Evolutionary conservation across 2,329 filamentous ascomycete species (phyloP).

Genomic region (Verticillium nonalfalfae): DNA sequence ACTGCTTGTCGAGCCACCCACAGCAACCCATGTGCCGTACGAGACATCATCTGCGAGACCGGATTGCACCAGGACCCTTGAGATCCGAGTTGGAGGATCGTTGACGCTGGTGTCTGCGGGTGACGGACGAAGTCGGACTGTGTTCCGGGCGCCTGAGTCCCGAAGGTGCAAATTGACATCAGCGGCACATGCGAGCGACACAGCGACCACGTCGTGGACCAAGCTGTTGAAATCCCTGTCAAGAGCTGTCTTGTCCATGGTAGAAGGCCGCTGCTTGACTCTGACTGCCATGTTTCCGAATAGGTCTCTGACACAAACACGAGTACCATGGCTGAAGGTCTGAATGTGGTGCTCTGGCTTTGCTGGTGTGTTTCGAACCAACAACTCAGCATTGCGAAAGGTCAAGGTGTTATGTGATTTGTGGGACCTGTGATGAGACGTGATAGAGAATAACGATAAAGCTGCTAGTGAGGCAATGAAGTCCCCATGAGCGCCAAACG

Average conservation of each 20-base stretch:
- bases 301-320: constrained; percentile 68
- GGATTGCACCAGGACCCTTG: constrained; percentile 44
- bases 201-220: constrained; percentile 48
- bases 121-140: constrained; percentile 26
- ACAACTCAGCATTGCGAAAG: constrained; percentile 61
- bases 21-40: constrained; percentile 58
- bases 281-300: constrained; percentile 90
- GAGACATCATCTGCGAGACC: constrained; percentile 50
- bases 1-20: constrained; percentile 57
- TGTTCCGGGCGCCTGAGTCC: constrained; percentile 36
- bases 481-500: constrained; percentile 63
- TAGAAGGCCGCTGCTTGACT: constrained; percentile 66
- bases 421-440: constrained; percentile 60
- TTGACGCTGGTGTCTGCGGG: background rate
- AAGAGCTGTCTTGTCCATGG: constrained; percentile 43
- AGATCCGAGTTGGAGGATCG: background rate
- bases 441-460: constrained; percentile 70
- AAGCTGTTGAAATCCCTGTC: constrained; percentile 61
- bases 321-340: constrained; percentile 62
- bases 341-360: constrained; percentile 49
- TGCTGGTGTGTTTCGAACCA: constrained; percentile 59
- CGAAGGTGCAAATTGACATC: constrained; percentile 51
- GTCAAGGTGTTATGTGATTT: constrained; percentile 58
- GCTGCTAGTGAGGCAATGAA: constrained; percentile 74
- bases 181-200: constrained; percentile 65